Evolutionary conservation across 495 filamentous ascomycete species (phyloP).

Genomic region (Pseudotulostoma volvatum): DNA sequence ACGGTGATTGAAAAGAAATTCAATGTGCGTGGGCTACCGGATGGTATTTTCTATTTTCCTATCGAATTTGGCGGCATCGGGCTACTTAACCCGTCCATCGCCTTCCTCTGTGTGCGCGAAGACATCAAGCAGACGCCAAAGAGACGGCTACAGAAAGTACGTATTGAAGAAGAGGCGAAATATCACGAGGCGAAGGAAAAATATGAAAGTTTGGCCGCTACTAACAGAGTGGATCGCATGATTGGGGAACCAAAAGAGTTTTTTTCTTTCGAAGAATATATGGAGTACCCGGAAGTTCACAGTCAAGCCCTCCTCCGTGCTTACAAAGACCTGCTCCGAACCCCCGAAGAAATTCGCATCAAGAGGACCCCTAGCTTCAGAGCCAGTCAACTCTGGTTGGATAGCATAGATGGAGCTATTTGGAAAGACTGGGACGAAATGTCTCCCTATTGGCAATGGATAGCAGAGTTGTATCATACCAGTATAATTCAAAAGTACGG

Average conservation of each 20-base stretch:
- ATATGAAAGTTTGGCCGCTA: conserved; percentile 29
- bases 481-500: conserved; percentile 46
- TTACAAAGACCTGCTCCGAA: conserved; percentile 21
- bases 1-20: conserved; percentile 37
- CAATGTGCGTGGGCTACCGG: conserved; percentile 37
- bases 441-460: conserved; percentile 47
- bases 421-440: conserved; percentile 21
- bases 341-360: conserved; percentile 23
- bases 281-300: conserved; percentile 31
- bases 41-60: conserved; percentile 54
- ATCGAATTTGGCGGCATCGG: conserved; percentile 41
- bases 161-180: conserved; percentile 17
- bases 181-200: conserved; percentile 30
- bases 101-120: conserved; percentile 35
- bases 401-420: conserved; percentile 10
- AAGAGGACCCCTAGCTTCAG: conserved; percentile 13
- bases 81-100: conserved; percentile 40
- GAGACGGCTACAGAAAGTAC: conserved; percentile 18
- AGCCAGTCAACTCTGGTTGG: conserved; percentile 13
- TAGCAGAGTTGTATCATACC: conserved; percentile 39
- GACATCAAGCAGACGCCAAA: conserved; percentile 31
- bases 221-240: no score
- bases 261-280: conserved; percentile 38
- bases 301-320: conserved; percentile 16
- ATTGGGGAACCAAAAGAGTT: conserved; percentile 22